These are phyloP conservation scores for Ottelia alismoides DNA, from an alignment of 106 monocot genomes.

Conservation along the genomic window DNA sequence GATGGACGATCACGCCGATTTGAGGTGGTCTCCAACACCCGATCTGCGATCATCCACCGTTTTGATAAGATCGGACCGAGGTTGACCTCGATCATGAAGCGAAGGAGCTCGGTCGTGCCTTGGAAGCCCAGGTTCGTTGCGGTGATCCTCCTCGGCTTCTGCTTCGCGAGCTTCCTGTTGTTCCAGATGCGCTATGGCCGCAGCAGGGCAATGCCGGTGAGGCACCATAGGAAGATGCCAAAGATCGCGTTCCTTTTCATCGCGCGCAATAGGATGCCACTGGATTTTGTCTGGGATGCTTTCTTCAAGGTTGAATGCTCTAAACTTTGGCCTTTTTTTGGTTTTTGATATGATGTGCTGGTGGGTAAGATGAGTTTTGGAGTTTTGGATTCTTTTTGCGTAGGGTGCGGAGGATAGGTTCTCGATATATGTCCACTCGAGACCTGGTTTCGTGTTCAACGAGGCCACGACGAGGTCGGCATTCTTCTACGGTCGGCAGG, in stretches of 20 bases:
- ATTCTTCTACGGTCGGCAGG: slow-evolving; percentile 75
- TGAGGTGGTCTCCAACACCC: too few relatives aligned
- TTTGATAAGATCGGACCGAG: too few relatives aligned
- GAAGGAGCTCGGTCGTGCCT: slow-evolving; percentile 21
- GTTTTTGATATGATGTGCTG: background rate
- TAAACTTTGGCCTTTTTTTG: background rate
- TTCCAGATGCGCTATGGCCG: slow-evolving; percentile 17
- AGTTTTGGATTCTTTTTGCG: too few relatives aligned
- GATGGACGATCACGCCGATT: too few relatives aligned
- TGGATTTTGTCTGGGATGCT: slow-evolving; percentile 78
- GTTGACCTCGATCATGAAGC: too few relatives aligned
- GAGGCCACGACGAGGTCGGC: slow-evolving; percentile 48
- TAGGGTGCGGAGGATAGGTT: slow-evolving; percentile 55
- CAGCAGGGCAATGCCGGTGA: background rate
- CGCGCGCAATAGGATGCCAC: slow-evolving; percentile 71
- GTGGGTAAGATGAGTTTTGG: slow-evolving; percentile 72
- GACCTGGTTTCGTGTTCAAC: slow-evolving; percentile 83
- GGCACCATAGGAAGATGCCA: slow-evolving; percentile 11
- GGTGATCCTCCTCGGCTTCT: slow-evolving; percentile 34
- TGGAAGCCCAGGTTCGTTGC: slow-evolving; percentile 18
- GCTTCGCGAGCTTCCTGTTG: slow-evolving; percentile 26
- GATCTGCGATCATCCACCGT: too few relatives aligned
- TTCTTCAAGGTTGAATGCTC: slow-evolving; percentile 53
- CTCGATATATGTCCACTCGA: slow-evolving; percentile 77
- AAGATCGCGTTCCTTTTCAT: slow-evolving; percentile 94